Percentiles rank a stretch among this genome's conserved stretches.
Conservation (phyloP, 441 rosid species). For the Viola pubescens region DNA sequence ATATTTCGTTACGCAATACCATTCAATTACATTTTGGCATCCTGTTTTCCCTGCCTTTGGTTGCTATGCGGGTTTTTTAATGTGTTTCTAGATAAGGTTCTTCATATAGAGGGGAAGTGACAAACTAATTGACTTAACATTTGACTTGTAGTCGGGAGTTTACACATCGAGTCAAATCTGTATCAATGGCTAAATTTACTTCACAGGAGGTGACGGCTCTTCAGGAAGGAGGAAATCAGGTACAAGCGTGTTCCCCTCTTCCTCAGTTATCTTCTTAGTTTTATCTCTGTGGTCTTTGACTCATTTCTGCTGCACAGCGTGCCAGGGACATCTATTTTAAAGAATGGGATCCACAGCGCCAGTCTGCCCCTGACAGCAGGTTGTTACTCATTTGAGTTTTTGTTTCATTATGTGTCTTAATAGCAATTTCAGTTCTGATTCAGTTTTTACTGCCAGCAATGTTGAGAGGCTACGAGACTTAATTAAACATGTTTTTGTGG, state of each 20-base stretch:
- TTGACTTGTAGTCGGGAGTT: slow-evolving; percentile 67
- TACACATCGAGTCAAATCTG: slow-evolving; percentile 88
- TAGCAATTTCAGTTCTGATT: slow-evolving; percentile 22
- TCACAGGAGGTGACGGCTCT: slow-evolving; percentile 80
- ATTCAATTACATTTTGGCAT: slow-evolving; percentile 5
- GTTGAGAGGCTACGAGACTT: slow-evolving; percentile 78
- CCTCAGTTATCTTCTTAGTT: slow-evolving; percentile 7
- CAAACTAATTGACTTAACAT: slow-evolving; percentile 14
- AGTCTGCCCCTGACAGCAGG: slow-evolving; percentile 83
- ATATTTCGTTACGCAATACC: neutral
- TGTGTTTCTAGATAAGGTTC: neutral
- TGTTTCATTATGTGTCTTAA: slow-evolving; percentile 11
- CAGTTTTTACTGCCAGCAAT: slow-evolving; percentile 44
- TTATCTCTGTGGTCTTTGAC: slow-evolving; percentile 9
- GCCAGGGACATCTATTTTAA: slow-evolving; percentile 79
- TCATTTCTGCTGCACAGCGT: slow-evolving; percentile 34
- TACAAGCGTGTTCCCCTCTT: slow-evolving; percentile 16
- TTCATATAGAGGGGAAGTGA: slow-evolving; percentile 3
- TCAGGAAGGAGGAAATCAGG: slow-evolving; percentile 93
- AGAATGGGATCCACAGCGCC: slow-evolving; percentile 81
- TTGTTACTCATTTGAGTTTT: slow-evolving; percentile 19
- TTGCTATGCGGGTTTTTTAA: slow-evolving; percentile 4
- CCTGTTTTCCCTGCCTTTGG: slow-evolving; percentile 6
- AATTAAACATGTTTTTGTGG: slow-evolving; percentile 85
- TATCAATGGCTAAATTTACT: slow-evolving; percentile 92